Evolutionary conservation across 2,329 filamentous ascomycete genomes (phyloP).

Genomic region (Cercospora brassicicola): DNA sequence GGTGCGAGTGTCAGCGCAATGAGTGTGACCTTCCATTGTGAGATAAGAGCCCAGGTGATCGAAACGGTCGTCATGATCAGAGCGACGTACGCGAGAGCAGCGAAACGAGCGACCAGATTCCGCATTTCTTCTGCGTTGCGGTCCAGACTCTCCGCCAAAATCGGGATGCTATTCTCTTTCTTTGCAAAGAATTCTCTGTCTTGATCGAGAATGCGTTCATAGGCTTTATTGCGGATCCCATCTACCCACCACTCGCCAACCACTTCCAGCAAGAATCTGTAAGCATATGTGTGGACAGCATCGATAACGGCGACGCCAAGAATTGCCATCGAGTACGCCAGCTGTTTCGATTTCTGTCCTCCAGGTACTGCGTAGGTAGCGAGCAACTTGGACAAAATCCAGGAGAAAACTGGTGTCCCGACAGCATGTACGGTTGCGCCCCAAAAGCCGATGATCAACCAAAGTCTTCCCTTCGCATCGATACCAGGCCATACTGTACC

Average conservation of each 20-base stretch:
- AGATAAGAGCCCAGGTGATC: constrained; percentile 69
- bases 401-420: constrained; percentile 73
- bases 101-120: constrained; percentile 75
- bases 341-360: constrained; percentile 47
- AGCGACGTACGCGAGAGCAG: constrained; percentile 67
- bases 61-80: constrained; percentile 67
- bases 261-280: constrained; percentile 70
- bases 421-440: constrained; percentile 65
- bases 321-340: constrained; percentile 69
- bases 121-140: constrained; percentile 84
- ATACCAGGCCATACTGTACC: constrained; percentile 70
- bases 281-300: constrained; percentile 62
- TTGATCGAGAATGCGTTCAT: constrained; percentile 71
- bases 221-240: constrained; percentile 64
- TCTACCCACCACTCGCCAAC: constrained; percentile 77
- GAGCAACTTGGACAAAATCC: constrained; percentile 71
- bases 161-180: constrained; percentile 62
- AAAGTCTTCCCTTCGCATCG: constrained; percentile 50
- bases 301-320: constrained; percentile 68
- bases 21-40: constrained; percentile 78
- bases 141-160: constrained; percentile 71
- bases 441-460: constrained; percentile 62
- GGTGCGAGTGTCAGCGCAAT: constrained; percentile 70
- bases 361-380: constrained; percentile 63
- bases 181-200: constrained; percentile 76